Base-by-base conservation (phyloP, 352 stramenopile species). In the Globisporangium yorkense region DNA sequence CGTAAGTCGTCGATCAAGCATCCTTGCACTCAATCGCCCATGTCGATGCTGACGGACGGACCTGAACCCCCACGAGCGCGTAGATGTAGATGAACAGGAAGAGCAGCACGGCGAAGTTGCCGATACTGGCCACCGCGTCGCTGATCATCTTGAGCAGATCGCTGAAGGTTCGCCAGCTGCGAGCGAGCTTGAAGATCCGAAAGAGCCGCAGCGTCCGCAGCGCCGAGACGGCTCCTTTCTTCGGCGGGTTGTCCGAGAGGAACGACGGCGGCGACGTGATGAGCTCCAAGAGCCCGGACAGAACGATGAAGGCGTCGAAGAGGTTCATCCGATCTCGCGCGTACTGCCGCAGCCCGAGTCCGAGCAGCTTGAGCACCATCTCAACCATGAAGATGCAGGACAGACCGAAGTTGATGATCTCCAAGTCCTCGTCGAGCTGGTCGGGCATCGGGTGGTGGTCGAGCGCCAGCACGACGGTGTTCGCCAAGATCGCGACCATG, bases 11-110 rank as follows among this genome's bases (percentile, higher is more conserved):
- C 16, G 35, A 16, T 9, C 35, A 40, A 29, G 13, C 13, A 45
- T 45, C 41, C 41, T 24, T 47, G 16, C 41, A 13, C 8, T 16
- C 41, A 24, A 21, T 27, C 40, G 1, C 9, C 5, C 39, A 43
- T 43, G 39, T 43, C 7, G 33, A 13, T 39, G 33, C 8, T 39
- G 10, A 16, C n/a, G 46, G 4, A 53, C 24, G 13, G 48, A 86
- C 75, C 72, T 97, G 91, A 24, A 97, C 73, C 0, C 91, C 90
- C 12, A 97, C 57, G 33, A 98, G 72, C 29, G 89, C 80, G 65
- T 97, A 98, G 48, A 98, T 97, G 66, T 97, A 98, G 55, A 98
- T 95, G 66, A 98, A 98, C 18, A 99, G 74, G 54, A 97, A 84
- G 9, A 99, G 74, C 7, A 99, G 83, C 43, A 98, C 75, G 0